These are phyloP conservation scores for Rhododendron williamsianum DNA, from an alignment of 148 eudicot genomes.

Conservation along the genomic window DNA sequence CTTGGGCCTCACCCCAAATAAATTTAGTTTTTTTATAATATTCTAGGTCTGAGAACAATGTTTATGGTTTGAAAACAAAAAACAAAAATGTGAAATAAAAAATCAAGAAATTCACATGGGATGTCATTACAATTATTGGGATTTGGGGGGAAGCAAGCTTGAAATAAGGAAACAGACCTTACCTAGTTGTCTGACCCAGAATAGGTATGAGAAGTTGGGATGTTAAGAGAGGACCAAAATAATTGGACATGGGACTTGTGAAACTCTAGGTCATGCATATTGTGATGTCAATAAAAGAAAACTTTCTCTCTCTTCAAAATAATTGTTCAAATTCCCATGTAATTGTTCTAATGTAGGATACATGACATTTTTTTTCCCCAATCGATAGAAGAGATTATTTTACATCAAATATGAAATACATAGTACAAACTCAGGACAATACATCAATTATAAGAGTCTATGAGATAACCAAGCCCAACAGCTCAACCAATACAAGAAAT, in stretches of 20 bases:
- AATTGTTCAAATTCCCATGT: neutral
- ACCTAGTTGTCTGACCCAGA: neutral
- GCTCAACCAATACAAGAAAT: too few species aligned
- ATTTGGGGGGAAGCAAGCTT: neutral
- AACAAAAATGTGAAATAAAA: neutral
- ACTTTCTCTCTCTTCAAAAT: too few species aligned
- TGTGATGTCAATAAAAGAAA: neutral
- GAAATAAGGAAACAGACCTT: neutral
- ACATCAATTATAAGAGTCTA: too few species aligned
- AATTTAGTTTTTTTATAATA: too few species aligned
- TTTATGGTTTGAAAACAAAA: neutral
- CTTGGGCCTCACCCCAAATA: too few species aligned
- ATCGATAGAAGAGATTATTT: too few species aligned
- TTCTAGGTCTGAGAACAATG: too few species aligned
- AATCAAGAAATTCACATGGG: neutral
- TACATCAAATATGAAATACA: too few species aligned
- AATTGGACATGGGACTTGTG: neutral
- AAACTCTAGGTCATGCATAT: neutral
- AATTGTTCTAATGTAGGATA: neutral
- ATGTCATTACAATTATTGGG: neutral
- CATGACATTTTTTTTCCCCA: too few species aligned
- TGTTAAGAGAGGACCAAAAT: neutral
- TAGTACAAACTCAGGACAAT: too few species aligned
- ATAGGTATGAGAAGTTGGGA: neutral
- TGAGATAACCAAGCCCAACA: too few species aligned